A percentile compares a stretch with the other conserved stretches of the same genome.
Evolutionary conservation across 768 basidiomycete genomes (phyloP).

Genomic region (Phanerochaete sordida): DNA sequence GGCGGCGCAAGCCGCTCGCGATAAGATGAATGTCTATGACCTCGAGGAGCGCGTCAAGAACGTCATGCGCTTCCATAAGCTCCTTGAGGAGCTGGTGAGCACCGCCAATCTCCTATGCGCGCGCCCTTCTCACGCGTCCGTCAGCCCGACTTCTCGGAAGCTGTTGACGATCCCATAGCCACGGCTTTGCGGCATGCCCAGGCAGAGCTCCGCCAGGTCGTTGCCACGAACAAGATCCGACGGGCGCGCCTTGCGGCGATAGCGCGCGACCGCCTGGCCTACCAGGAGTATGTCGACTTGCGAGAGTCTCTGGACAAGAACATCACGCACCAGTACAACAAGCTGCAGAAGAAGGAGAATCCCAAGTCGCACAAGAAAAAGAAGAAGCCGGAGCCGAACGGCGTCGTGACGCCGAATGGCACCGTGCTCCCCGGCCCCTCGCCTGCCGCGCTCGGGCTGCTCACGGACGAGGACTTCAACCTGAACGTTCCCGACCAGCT

Average conservation of each 20-base stretch:
- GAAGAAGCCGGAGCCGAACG: slow-evolving; percentile 41
- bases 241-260: slow-evolving; percentile 67
- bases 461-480: slow-evolving; percentile 61
- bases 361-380: slow-evolving; percentile 77
- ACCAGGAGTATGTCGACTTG: slow-evolving; percentile 85
- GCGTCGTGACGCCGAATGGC: slow-evolving; percentile 24
- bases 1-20: slow-evolving; percentile 72
- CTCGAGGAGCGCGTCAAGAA: slow-evolving; percentile 72
- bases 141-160: slow-evolving; percentile 70
- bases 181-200: slow-evolving; percentile 89
- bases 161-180: slow-evolving; percentile 93
- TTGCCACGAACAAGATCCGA: slow-evolving; percentile 81
- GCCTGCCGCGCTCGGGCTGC: slow-evolving; percentile 69
- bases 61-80: slow-evolving; percentile 73
- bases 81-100: slow-evolving; percentile 69
- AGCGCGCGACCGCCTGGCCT: slow-evolving; percentile 84
- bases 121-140: slow-evolving; percentile 15
- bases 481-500: slow-evolving; percentile 67
- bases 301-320: slow-evolving; percentile 87
- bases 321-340: slow-evolving; percentile 69
- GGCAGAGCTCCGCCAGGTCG: slow-evolving; percentile 69
- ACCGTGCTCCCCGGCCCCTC: slow-evolving; percentile 42
- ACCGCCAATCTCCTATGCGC: slow-evolving; percentile 7
- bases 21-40: slow-evolving; percentile 76
- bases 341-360: slow-evolving; percentile 78